Conservation (phyloP, 179 eudicot genomes). For the Vitellaria paradoxa region DNA sequence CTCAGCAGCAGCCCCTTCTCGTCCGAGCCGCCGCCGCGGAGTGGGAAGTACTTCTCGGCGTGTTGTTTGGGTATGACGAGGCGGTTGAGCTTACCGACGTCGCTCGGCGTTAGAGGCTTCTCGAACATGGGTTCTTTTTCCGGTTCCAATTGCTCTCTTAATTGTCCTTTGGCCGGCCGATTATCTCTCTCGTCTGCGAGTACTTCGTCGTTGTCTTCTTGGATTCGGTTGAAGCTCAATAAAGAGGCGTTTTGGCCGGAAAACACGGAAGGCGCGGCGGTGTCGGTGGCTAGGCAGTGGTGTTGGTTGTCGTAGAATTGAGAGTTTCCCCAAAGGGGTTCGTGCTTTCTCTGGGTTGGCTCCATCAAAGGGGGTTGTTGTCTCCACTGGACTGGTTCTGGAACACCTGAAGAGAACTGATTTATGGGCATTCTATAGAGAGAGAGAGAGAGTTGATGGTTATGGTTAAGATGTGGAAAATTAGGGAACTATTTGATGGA, state of each 20-base stretch:
- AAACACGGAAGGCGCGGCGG: not conserved
- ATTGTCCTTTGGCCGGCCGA: not conserved
- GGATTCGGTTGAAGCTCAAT: constrained; percentile 19
- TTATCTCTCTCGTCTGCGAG: not conserved
- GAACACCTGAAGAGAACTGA: constrained; percentile 32
- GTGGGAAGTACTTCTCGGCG: constrained; percentile 87
- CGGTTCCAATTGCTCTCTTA: not conserved
- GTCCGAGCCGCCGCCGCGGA: constrained; percentile 28
- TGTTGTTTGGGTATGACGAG: constrained; percentile 94
- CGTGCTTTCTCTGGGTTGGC: not conserved
- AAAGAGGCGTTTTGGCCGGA: not conserved
- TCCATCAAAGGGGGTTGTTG: constrained; percentile 27
- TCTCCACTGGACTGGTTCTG: constrained; percentile 25
- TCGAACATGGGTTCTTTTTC: constrained; percentile 49
- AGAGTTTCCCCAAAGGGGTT: not conserved
- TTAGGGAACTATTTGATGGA: constrained; percentile 11
- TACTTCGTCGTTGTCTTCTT: constrained; percentile 18
- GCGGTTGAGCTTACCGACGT: constrained; percentile 94
- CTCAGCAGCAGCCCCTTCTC: constrained; percentile 45
- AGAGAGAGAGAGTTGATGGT: constrained; percentile 13
- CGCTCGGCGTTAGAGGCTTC: constrained; percentile 80
- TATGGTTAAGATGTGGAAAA: constrained; percentile 16
- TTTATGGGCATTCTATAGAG: constrained; percentile 26
- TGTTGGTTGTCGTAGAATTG: constrained; percentile 5
- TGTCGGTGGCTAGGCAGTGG: not conserved